A percentile compares a stretch with the other conserved stretches of the same genome.
phyloP scores from a whole-genome alignment of 768 basidiomycete species.

The Suillus sp. region DNA sequence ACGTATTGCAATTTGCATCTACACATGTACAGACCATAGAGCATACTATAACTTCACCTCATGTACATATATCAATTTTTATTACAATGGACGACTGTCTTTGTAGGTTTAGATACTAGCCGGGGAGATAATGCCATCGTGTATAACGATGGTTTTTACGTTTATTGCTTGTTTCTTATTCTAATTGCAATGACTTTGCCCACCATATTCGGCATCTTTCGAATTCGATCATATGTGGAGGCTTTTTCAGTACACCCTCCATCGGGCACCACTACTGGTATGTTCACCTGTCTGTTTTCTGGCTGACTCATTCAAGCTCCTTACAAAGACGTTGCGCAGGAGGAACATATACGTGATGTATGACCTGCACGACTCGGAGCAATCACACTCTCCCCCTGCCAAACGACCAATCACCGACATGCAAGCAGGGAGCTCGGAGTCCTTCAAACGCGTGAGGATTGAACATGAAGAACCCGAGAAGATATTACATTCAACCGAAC shows the following conservation, averaged over 20 bases:
- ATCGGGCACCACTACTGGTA: constrained; percentile 10
- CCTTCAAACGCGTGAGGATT: constrained; percentile 19
- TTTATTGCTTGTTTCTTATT: background rate
- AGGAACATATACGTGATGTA: constrained; percentile 6
- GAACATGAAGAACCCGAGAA: constrained; percentile 10
- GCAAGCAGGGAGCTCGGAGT: constrained; percentile 8
- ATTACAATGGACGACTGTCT: background rate
- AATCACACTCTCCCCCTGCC: constrained; percentile 9
- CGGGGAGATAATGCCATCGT: background rate
- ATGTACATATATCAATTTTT: background rate
- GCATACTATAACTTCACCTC: background rate
- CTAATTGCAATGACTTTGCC: background rate
- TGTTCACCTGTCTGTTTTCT: background rate
- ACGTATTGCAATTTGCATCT: background rate
- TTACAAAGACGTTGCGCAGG: background rate
- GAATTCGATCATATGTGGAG: constrained; percentile 16
- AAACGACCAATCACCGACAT: constrained; percentile 15
- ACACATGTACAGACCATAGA: constrained; percentile 1
- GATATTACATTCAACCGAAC: background rate
- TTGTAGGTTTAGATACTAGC: background rate
- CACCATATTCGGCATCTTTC: background rate
- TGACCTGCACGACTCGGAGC: constrained; percentile 11
- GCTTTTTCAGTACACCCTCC: constrained; percentile 3
- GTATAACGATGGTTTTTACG: background rate
- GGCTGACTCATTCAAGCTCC: background rate